A percentile compares a stretch with the other conserved stretches of the same genome.
Conservation (phyloP, 2,329 filamentous ascomycete species). For the Phialophora expanda region DNA sequence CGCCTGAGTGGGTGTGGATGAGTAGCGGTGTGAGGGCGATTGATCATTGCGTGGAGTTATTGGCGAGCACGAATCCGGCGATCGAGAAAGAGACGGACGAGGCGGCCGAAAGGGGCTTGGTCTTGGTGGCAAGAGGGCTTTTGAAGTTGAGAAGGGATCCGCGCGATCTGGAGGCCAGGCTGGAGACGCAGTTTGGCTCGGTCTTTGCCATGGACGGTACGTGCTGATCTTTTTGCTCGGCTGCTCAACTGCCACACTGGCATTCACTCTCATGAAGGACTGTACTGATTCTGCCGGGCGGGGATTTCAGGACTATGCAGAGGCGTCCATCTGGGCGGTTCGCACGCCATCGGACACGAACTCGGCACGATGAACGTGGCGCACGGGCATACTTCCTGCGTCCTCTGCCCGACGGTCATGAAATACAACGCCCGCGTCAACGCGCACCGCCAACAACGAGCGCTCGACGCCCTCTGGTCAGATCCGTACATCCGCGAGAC, state of each 20-base stretch:
- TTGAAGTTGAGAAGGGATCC: slow-evolving; percentile 39
- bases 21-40: slow-evolving; percentile 42
- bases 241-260: no score
- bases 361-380: slow-evolving; percentile 27
- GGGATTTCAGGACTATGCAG: slow-evolving; percentile 25
- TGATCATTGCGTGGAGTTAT: slow-evolving; percentile 43
- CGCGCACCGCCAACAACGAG: slow-evolving; percentile 21
- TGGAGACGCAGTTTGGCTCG: slow-evolving; percentile 40
- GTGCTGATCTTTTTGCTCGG: no score
- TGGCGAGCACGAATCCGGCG: slow-evolving; percentile 34
- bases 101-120: slow-evolving; percentile 38
- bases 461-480: slow-evolving; percentile 28
- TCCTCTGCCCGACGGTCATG: slow-evolving; percentile 24
- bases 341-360: slow-evolving; percentile 24
- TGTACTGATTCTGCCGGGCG: no score
- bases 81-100: slow-evolving; percentile 27
- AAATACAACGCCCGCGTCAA: slow-evolving; percentile 26
- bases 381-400: slow-evolving; percentile 24
- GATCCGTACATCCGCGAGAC: slow-evolving; percentile 26
- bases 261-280: no score
- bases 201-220: slow-evolving; percentile 23
- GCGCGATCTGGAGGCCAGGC: slow-evolving; percentile 35
- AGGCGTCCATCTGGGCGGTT: slow-evolving; percentile 23
- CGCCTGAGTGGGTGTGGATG: slow-evolving; percentile 41
- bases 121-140: slow-evolving; percentile 39